Evolutionary conservation across 768 basidiomycete genomes (phyloP).

Genomic region (Termitomyces sp.): DNA sequence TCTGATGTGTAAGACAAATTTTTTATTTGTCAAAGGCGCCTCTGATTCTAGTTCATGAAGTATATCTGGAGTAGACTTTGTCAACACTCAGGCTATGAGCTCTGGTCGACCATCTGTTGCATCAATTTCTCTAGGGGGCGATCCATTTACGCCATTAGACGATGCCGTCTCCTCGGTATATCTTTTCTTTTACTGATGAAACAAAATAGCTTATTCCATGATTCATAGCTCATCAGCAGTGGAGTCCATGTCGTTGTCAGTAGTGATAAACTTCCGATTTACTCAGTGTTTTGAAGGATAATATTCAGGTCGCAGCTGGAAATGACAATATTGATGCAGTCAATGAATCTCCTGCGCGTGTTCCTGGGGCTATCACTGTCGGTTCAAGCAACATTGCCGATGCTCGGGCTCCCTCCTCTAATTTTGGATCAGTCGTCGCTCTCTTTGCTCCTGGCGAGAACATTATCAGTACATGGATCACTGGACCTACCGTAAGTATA

Average conservation of each 20-base stretch:
- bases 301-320: slow-evolving; percentile 10
- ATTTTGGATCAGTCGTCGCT: slow-evolving; percentile 29
- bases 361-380: slow-evolving; percentile 3
- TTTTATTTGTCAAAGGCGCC: background rate
- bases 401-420: slow-evolving; percentile 28
- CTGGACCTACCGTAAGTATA: background rate
- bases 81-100: background rate
- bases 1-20: background rate
- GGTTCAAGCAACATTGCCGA: slow-evolving; percentile 23
- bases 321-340: slow-evolving; percentile 1
- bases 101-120: background rate
- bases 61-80: background rate
- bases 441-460: slow-evolving; percentile 30
- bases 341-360: slow-evolving; percentile 3
- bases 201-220: background rate
- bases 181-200: background rate
- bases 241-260: slow-evolving; percentile 4
- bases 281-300: background rate
- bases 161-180: background rate
- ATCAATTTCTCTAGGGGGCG: background rate
- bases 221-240: background rate
- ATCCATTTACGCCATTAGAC: background rate
- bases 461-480: slow-evolving; percentile 21
- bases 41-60: background rate
- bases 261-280: too few relatives aligned